Evolutionary conservation across 345 rosid genomes (phyloP).

Genomic region (Leavenworthia alabamica): DNA sequence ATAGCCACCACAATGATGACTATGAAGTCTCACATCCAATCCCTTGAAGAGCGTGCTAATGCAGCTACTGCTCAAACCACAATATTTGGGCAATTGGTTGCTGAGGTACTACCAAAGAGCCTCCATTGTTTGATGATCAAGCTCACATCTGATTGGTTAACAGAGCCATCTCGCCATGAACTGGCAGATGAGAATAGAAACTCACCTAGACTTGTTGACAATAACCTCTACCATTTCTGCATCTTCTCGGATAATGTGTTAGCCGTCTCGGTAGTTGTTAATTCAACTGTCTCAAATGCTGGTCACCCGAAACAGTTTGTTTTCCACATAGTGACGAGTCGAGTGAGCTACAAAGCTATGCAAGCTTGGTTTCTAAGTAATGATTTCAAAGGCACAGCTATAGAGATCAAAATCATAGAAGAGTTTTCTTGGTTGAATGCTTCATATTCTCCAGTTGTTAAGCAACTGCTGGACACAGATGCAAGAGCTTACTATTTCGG

Average conservation of each 20-base stretch:
- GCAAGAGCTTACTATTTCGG: constrained; percentile 46
- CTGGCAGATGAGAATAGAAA: constrained; percentile 57
- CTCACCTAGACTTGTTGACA: constrained; percentile 78
- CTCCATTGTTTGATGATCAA: constrained; percentile 70
- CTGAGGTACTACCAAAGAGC: constrained; percentile 80
- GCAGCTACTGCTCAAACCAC: constrained; percentile 82
- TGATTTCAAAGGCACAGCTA: constrained; percentile 71
- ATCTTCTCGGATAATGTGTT: constrained; percentile 82
- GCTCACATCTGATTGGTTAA: constrained; percentile 71
- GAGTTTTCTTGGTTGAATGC: constrained; percentile 80
- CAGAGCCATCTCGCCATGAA: constrained; percentile 43
- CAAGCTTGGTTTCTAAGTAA: constrained; percentile 72
- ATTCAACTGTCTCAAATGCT: constrained; percentile 77
- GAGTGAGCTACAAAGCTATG: constrained; percentile 63
- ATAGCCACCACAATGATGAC: constrained; percentile 87
- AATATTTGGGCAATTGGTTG: constrained; percentile 66
- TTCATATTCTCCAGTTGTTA: constrained; percentile 66
- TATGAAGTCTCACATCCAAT: constrained; percentile 90
- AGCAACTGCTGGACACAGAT: constrained; percentile 47
- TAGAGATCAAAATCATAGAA: constrained; percentile 73
- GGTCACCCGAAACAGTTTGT: constrained; percentile 87
- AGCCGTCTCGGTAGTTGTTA: constrained; percentile 77
- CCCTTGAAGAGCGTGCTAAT: constrained; percentile 92
- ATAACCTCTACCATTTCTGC: constrained; percentile 91
- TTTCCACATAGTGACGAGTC: constrained; percentile 64